These are phyloP conservation scores for Anisodus acutangulus DNA, from an alignment of 257 asterid species.

Conservation along the genomic window DNA sequence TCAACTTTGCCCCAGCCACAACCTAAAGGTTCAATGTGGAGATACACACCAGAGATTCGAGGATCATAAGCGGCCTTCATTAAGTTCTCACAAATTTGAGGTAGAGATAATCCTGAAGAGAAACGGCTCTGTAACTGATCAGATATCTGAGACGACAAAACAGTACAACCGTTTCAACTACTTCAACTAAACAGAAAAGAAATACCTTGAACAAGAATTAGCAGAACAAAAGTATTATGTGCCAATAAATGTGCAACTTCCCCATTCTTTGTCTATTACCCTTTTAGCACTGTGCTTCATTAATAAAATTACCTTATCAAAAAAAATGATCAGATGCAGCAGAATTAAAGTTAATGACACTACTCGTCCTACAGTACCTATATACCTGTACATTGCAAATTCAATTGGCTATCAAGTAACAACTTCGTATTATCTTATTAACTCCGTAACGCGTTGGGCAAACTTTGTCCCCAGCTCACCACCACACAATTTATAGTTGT, in stretches of 20 bases:
- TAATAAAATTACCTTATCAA: not conserved
- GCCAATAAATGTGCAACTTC: not conserved
- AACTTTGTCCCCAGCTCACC: not conserved
- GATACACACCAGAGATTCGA: constrained; percentile 87
- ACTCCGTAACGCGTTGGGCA: not conserved
- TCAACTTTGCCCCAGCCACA: constrained; percentile 99
- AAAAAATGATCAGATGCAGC: not conserved
- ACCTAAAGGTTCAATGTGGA: constrained; percentile 81
- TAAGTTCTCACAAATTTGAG: constrained; percentile 92
- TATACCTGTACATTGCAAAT: not conserved
- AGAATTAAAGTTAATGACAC: not conserved
- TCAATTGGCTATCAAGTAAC: not conserved
- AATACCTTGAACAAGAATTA: constrained; percentile 17
- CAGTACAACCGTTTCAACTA: constrained; percentile 24
- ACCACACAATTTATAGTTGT: not conserved
- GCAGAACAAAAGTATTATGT: not conserved
- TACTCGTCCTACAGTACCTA: not conserved
- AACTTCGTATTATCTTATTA: not conserved
- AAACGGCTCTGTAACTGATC: constrained; percentile 98
- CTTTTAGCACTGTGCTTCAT: not conserved
- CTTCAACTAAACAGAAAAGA: constrained; percentile 17
- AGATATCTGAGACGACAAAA: constrained; percentile 67
- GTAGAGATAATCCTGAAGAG: constrained; percentile 89
- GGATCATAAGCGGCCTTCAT: constrained; percentile 97
- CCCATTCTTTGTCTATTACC: not conserved